phyloP scores from a whole-genome alignment of 768 basidiomycete genomes.

The Amanita jacksonii region DNA sequence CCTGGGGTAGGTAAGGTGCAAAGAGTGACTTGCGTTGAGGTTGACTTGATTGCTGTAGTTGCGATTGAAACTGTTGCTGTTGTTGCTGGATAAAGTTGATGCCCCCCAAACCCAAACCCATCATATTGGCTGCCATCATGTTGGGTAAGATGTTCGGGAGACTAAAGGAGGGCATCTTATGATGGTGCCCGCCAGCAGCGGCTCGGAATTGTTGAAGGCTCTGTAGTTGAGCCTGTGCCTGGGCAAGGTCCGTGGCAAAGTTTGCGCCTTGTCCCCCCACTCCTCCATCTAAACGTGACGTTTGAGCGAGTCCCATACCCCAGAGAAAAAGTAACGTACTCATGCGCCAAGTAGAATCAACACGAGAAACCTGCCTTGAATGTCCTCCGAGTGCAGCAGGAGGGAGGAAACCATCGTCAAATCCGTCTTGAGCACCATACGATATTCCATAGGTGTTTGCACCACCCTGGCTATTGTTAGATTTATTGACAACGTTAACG shows the following conservation, averaged over 20 bases:
- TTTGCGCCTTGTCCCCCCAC: conserved; percentile 60
- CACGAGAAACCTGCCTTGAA: conserved; percentile 66
- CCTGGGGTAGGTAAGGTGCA: conserved; percentile 97
- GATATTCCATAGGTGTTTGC: conserved; percentile 40
- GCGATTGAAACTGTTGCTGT: conserved; percentile 91
- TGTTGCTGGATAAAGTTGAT: conserved; percentile 87
- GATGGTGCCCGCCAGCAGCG: conserved; percentile 87
- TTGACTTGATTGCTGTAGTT: conserved; percentile 83
- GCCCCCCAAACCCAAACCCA: conserved; percentile 78
- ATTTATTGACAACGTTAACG: conserved; percentile 84
- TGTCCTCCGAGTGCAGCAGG: conserved; percentile 53
- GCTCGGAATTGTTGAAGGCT: conserved; percentile 96
- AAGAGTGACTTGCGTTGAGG: conserved; percentile 98
- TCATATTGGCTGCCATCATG: conserved; percentile 95
- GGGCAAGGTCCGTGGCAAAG: conserved; percentile 80
- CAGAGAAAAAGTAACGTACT: conserved; percentile 39
- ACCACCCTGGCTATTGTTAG: conserved; percentile 38
- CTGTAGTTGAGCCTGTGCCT: conserved; percentile 93
- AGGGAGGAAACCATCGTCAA: conserved; percentile 74
- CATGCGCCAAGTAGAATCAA: conserved; percentile 83
- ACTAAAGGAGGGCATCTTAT: conserved; percentile 96
- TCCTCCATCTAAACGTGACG: conserved; percentile 49
- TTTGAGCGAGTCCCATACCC: conserved; percentile 2
- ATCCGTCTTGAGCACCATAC: conserved; percentile 49
- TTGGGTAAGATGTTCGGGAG: conserved; percentile 98